Evolutionary conservation across 2,329 filamentous ascomycete species (phyloP).

Genomic region (Neocatenulostroma microsporum): DNA sequence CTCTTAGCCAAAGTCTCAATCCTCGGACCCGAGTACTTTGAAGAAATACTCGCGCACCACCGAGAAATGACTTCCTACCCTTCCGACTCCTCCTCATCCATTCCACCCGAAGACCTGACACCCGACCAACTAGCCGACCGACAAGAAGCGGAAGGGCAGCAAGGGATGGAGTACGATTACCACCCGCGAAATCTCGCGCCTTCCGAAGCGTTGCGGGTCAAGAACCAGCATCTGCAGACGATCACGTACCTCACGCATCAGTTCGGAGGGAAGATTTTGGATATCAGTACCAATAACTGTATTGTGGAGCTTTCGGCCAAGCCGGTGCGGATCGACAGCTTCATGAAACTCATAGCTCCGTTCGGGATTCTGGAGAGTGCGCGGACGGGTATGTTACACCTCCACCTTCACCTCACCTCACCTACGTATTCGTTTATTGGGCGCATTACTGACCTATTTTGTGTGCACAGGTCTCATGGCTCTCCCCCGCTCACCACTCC

Average conservation of each 20-base stretch:
- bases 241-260: constrained; percentile 97
- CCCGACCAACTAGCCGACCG: constrained; percentile 19
- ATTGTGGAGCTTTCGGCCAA: constrained; percentile 97
- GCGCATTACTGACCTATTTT: constrained; percentile 16
- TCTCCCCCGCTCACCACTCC: constrained; percentile 82
- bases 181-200: constrained; percentile 80
- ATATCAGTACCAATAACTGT: constrained; percentile 97
- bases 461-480: constrained; percentile 75
- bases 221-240: constrained; percentile 93
- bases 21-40: constrained; percentile 94
- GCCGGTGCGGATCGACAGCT: constrained; percentile 86
- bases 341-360: constrained; percentile 88
- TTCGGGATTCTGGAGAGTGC: constrained; percentile 97
- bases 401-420: not conserved
- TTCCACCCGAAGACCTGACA: constrained; percentile 15
- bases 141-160: constrained; percentile 14
- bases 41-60: constrained; percentile 92
- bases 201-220: constrained; percentile 86
- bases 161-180: constrained; percentile 53
- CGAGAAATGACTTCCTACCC: constrained; percentile 64
- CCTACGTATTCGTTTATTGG: not conserved
- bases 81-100: not conserved
- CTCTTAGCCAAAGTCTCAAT: constrained; percentile 95
- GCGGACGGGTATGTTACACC: constrained; percentile 58
- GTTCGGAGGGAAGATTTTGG: constrained; percentile 93